phyloP scores from a whole-genome alignment of 371 early-diverging fungal genomes.

The Mortierella sp. region DNA sequence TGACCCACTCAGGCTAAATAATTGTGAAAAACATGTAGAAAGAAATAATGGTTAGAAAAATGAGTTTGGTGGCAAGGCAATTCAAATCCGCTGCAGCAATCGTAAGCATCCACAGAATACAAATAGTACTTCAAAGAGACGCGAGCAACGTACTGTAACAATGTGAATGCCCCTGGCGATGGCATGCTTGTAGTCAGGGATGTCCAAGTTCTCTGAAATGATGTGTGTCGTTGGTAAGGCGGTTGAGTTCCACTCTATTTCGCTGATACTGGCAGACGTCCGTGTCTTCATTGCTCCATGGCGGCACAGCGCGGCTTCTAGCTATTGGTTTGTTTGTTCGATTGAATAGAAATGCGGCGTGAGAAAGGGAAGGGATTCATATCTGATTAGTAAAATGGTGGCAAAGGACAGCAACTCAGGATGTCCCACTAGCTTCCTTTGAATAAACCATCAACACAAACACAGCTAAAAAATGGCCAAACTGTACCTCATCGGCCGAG shows the following conservation, averaged over 20 bases:
- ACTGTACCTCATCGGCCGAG: slow-evolving; percentile 23
- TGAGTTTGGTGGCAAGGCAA: neutral
- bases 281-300: slow-evolving; percentile 37
- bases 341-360: slow-evolving; percentile 21
- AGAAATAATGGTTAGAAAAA: neutral
- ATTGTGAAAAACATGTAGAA: neutral
- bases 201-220: slow-evolving; percentile 45
- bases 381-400: slow-evolving; percentile 1
- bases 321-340: slow-evolving; percentile 2
- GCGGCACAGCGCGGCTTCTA: slow-evolving; percentile 17
- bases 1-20: slow-evolving; percentile 60
- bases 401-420: neutral
- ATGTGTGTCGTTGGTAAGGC: slow-evolving; percentile 37
- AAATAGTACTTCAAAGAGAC: neutral
- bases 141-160: slow-evolving; percentile 30
- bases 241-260: neutral
- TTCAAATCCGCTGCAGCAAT: neutral
- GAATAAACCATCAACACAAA: neutral
- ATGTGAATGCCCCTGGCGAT: slow-evolving; percentile 47
- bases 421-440: neutral
- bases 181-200: slow-evolving; percentile 49
- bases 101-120: neutral
- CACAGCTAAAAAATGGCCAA: neutral
- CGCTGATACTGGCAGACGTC: neutral
- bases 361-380: neutral